Conservation (phyloP, 2,329 filamentous ascomycete genomes). For the Aspergillus aculeatus region DNA sequence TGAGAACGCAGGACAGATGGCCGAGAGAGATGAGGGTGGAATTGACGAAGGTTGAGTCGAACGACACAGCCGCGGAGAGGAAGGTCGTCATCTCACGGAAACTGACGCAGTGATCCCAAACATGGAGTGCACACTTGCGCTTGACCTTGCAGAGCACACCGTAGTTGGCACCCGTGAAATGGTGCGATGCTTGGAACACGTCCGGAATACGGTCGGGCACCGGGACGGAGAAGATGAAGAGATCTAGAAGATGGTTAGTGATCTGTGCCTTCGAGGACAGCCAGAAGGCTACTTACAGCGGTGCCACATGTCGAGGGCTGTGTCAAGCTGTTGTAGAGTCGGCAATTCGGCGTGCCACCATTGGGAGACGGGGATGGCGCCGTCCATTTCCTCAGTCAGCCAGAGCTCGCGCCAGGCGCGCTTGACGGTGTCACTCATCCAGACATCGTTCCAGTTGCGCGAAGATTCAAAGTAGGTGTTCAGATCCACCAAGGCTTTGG, state of each 20-base stretch:
- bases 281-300: slow-evolving; percentile 53
- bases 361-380: slow-evolving; percentile 31
- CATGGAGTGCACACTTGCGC: slow-evolving; percentile 57
- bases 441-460: slow-evolving; percentile 49
- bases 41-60: slow-evolving; percentile 40
- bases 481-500: slow-evolving; percentile 49
- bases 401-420: slow-evolving; percentile 48
- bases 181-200: slow-evolving; percentile 54
- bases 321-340: slow-evolving; percentile 35
- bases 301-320: slow-evolving; percentile 39
- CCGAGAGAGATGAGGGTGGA: slow-evolving; percentile 41
- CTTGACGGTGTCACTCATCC: slow-evolving; percentile 46
- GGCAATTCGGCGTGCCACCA: slow-evolving; percentile 42
- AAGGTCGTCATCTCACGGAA: slow-evolving; percentile 57
- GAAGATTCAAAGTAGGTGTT: slow-evolving; percentile 50
- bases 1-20: slow-evolving; percentile 14
- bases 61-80: slow-evolving; percentile 43
- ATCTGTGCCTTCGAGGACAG: slow-evolving; percentile 35
- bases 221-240: slow-evolving; percentile 17
- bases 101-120: slow-evolving; percentile 63
- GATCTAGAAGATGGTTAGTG: slow-evolving; percentile 5
- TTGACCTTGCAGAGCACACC: slow-evolving; percentile 62
- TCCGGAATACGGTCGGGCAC: slow-evolving; percentile 18
- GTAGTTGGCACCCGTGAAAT: slow-evolving; percentile 59
- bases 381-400: slow-evolving; percentile 45